Base-by-base conservation (phyloP, 495 filamentous ascomycete species). In the Jackrogersella multiformis region DNA sequence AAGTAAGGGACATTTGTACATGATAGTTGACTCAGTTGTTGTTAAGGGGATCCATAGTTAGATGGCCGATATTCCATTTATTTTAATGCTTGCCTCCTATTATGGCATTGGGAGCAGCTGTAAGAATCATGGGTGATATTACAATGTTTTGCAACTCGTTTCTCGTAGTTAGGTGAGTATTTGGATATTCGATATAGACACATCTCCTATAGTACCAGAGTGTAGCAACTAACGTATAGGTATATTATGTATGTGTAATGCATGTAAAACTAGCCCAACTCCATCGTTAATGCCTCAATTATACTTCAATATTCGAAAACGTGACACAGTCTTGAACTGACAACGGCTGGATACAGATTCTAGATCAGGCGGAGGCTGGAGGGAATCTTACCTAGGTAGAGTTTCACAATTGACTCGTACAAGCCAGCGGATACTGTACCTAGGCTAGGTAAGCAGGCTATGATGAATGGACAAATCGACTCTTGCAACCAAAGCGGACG, bases 231-330 rank as follows among this genome's bases (percentile, higher is more conserved):
- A 10, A 51, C n/a, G n/a, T n/a, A n/a, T n/a, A n/a, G n/a, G 24
- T 12, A 23, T 20, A 45, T 59, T 42, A 44, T 46, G 32, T 4
- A 56, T 45, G 34, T 34, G 30, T 42, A 26, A 57, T 34, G 48
- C 39, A 55, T 30, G 38, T 55, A 30, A 9, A 46, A 36, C 16
- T 21, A 38, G 36, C 16, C 39, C 13, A 13, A 38, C 39, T 34
- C 55, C 42, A 59, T 59, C 60, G 15, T 57, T 60, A 69, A 64
- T 60, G 9, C 66, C 42, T 39, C 42, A 55, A 61, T 38, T 69
- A 69, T 64, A 44, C 66, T 61, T 69, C 26, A 30, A 55, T 21
- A 42, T 49, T 63, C 39, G 10, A 28, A 39, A 62, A 62, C 55
- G 60, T 69, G 66, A 69, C 42, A 48, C 60, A 28, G 48, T 9